Evolutionary conservation across 163 green algal genomes (phyloP).

Genomic region (Prototheca stagnorum): DNA sequence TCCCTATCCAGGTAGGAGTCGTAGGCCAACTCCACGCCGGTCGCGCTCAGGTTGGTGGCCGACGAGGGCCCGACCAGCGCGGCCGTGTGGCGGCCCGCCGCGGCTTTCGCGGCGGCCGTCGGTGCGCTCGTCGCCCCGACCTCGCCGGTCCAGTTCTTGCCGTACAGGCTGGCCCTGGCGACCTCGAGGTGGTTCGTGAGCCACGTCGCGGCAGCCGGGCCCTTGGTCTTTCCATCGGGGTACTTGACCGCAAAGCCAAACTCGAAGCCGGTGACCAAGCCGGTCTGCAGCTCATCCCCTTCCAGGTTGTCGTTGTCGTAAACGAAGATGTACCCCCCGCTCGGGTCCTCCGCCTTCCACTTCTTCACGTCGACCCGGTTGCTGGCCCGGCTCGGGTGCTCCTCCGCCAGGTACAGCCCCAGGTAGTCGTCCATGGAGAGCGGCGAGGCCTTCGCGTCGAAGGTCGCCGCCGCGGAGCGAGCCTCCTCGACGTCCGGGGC

Average conservation of each 20-base stretch:
- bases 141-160: slow-evolving; percentile 27
- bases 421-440: slow-evolving; percentile 36
- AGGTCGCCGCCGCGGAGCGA: too few species aligned
- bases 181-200: slow-evolving; percentile 2
- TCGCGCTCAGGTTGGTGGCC: slow-evolving; percentile 13
- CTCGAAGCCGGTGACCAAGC: slow-evolving; percentile 4
- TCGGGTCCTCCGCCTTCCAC: slow-evolving; percentile 26
- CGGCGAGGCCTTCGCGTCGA: neutral
- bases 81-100: too few species aligned
- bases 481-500: too few species aligned
- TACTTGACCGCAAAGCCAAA: slow-evolving; percentile 18
- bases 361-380: slow-evolving; percentile 36
- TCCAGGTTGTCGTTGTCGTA: slow-evolving; percentile 37
- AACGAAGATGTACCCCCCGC: slow-evolving; percentile 17
- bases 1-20: slow-evolving; percentile 26
- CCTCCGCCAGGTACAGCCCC: slow-evolving; percentile 43
- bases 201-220: slow-evolving; percentile 2
- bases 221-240: slow-evolving; percentile 13
- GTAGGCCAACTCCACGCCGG: slow-evolving; percentile 14
- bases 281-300: neutral
- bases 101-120: too few species aligned
- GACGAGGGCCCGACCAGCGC: too few species aligned
- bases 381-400: slow-evolving; percentile 32
- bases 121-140: too few species aligned
- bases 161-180: slow-evolving; percentile 9